phyloP scores from a whole-genome alignment of 345 rosid genomes.

The Eutrema heterophyllum region DNA sequence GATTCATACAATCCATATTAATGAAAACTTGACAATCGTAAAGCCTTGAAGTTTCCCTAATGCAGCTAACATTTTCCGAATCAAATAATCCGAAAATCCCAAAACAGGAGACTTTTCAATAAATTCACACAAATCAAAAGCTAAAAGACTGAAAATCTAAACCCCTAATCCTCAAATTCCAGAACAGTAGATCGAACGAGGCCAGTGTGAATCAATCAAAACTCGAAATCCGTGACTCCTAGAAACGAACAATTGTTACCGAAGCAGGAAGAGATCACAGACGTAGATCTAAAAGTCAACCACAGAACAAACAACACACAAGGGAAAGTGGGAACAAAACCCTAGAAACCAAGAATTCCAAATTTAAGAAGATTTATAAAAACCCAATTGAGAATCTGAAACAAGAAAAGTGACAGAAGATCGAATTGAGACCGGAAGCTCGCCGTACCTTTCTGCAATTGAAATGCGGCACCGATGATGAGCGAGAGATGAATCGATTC shows the following conservation, averaged over 20 bases:
- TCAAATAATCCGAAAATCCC: neutral
- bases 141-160: neutral
- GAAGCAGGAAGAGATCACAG: constrained; percentile 9
- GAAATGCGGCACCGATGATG: constrained; percentile 21
- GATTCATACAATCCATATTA: neutral
- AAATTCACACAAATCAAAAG: constrained; percentile 9
- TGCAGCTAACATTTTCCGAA: neutral
- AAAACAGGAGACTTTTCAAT: neutral
- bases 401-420: neutral
- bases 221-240: neutral
- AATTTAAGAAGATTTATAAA: neutral
- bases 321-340: neutral
- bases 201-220: constrained; percentile 6
- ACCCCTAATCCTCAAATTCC: neutral
- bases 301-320: neutral
- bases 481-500: constrained; percentile 20
- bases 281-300: constrained; percentile 26
- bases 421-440: neutral
- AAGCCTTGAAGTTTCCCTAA: neutral
- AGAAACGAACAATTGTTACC: neutral
- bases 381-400: constrained; percentile 4
- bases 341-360: neutral
- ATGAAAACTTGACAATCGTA: neutral
- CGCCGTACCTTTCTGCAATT: neutral
- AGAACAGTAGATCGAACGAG: constrained; percentile 19